phyloP scores from a whole-genome alignment of 139 green algal genomes.

The Microglena sp. region DNA sequence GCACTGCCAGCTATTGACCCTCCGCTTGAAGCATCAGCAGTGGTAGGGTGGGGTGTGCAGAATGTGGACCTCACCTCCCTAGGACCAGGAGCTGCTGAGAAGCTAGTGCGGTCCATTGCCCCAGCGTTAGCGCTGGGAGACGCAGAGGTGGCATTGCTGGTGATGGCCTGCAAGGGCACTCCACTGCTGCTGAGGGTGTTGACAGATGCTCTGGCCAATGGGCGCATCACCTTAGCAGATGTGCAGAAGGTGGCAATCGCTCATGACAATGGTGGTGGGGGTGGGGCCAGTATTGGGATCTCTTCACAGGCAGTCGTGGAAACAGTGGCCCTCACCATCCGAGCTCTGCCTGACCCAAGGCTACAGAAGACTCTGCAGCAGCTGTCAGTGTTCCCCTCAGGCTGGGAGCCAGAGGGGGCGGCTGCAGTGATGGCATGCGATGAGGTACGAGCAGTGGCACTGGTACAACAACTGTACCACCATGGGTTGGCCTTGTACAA shows the following conservation, averaged over 20 bases:
- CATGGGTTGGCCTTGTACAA: conserved; percentile 2
- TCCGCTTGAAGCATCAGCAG: not conserved
- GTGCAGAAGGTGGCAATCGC: not conserved
- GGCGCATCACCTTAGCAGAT: not conserved
- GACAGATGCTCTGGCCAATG: conserved; percentile 1
- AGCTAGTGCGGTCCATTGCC: not conserved
- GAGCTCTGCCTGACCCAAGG: not conserved
- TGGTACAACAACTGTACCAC: not conserved
- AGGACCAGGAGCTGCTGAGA: not conserved
- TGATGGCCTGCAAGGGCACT: conserved; percentile 1
- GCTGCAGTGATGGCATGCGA: not conserved
- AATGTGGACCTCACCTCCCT: not conserved
- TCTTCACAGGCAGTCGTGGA: not conserved
- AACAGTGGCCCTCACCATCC: conserved; percentile 7
- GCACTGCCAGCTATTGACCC: not conserved
- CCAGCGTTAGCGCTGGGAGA: not conserved
- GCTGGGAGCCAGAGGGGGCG: conserved; percentile 1
- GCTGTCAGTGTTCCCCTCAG: conserved; percentile 11
- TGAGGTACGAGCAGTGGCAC: not conserved
- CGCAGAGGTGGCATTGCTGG: not conserved
- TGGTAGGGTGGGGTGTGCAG: not conserved
- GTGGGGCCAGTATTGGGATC: no score
- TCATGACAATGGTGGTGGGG: no score
- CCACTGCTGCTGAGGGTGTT: conserved; percentile 15
- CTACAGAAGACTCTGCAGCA: not conserved